Conservation (phyloP, 257 asterid genomes). For the Solanum tarapatanum region DNA sequence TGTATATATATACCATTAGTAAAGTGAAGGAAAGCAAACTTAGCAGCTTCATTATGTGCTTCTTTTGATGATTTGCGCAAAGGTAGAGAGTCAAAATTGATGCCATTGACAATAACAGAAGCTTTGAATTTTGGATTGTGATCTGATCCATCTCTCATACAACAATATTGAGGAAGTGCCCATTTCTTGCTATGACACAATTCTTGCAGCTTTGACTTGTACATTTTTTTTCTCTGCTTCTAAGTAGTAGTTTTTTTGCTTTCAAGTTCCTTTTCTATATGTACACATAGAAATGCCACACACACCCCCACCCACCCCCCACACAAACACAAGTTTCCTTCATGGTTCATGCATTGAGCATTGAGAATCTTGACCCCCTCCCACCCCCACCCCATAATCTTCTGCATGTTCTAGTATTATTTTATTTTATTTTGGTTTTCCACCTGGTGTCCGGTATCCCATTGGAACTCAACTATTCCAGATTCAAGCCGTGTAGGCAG, state of each 20-base stretch:
- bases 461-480: no score
- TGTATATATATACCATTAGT: conserved; percentile 16
- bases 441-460: neutral
- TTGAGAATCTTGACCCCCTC: neutral
- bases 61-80: conserved; percentile 30
- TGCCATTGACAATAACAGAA: conserved; percentile 26
- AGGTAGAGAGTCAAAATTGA: conserved; percentile 16
- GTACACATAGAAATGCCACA: neutral
- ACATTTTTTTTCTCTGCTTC: conserved; percentile 1
- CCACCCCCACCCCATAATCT: neutral
- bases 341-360: neutral
- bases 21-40: conserved; percentile 31
- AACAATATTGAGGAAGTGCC: conserved; percentile 30
- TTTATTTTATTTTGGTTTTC: no score
- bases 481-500: no score
- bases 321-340: neutral
- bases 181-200: conserved; percentile 29
- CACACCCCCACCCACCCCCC: no score
- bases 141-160: conserved; percentile 29
- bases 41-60: conserved; percentile 37
- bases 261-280: neutral
- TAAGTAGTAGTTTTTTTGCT: neutral
- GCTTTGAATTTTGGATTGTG: conserved; percentile 41
- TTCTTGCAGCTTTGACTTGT: conserved; percentile 39
- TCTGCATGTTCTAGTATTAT: neutral